phyloP scores from a whole-genome alignment of 768 basidiomycete species.

The Lanmaoa pseudosensibilis region DNA sequence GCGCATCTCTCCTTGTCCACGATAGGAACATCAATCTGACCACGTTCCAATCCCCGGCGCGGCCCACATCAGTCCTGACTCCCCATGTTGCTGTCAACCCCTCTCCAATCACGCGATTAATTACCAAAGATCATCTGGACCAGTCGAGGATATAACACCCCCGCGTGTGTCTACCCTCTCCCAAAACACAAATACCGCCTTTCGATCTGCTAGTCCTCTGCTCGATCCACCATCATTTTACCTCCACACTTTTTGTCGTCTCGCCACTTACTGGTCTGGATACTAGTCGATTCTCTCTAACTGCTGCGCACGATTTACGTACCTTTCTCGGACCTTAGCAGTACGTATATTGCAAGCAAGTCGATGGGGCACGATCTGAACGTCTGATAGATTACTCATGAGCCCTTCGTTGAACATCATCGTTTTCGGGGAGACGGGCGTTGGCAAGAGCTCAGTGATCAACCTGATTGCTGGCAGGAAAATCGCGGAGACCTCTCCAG shows the following conservation, averaged over 20 bases:
- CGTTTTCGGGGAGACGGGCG: conserved; percentile 46
- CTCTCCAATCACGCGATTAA: conserved; percentile 13
- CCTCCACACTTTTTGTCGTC: not conserved
- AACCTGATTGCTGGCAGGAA: conserved; percentile 31
- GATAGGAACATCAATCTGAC: no score
- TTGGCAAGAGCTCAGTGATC: conserved; percentile 37
- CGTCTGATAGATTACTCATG: conserved; percentile 17
- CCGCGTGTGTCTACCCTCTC: no score
- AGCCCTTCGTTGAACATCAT: conserved; percentile 36
- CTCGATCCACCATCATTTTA: conserved; percentile 1
- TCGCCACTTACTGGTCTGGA: not conserved
- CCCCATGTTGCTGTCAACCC: no score
- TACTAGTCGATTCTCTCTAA: not conserved
- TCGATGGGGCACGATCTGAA: conserved; percentile 20
- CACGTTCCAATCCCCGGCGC: no score
- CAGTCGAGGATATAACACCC: conserved; percentile 12
- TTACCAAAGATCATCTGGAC: conserved; percentile 12
- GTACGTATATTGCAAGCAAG: conserved; percentile 7
- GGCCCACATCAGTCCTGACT: no score
- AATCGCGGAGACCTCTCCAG: conserved; percentile 27
- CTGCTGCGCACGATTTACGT: not conserved
- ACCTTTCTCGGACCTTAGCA: not conserved
- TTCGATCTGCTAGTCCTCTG: not conserved
- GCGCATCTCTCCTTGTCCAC: no score
- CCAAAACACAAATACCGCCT: conserved; percentile 17